Evolutionary conservation across 192 early-diverging fungal genomes (phyloP), one percentile per base, ranked within the genome.

Genomic region (Polychytrium aggregatum): DNA sequence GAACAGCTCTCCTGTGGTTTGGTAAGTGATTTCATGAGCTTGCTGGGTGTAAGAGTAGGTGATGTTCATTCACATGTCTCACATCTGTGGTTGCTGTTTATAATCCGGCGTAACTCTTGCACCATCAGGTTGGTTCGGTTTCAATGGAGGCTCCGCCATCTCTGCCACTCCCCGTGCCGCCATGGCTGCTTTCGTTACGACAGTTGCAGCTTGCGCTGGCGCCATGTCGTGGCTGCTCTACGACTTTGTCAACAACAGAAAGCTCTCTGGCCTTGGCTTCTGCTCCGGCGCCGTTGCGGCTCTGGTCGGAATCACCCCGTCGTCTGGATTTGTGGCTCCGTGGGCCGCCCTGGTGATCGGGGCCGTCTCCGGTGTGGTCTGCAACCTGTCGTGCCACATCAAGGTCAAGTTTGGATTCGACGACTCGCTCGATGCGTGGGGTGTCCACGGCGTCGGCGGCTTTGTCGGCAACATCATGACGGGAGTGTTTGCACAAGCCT

Each of bases 121-220:
- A n/a, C n/a, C n/a, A n/a, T n/a, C n/a, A n/a, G n/a, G 92, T 40
- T 96, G 92, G 92, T 86, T 88, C 55, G 90, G 88, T 0, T 97
- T 97, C 74, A 95, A 98, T 65, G 91, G 82, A 43, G 94, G 92
- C 35, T 85, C 83, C 29, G 84, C 82, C 11, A 64, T 85, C 27
- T 71, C 76, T 1, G 82, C 84, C 26, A 92, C 86, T 48, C 53
- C 85, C 26, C 83, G 94, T 45, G 88, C 90, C 33, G 87, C 76
- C 27, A 83, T 88, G 81, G 90, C 92, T 20, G 79, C 72, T 30
- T 59, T 84, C 20, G 84, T 85, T 38, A 95, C 90, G 17, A 88
- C 94, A 61, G 52, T 96, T 31, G 80, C 90, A 42, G 85, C 88
- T 17, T 76, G 86, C 30, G 62, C 81, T 28, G 92, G 81, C 33